Evolutionary conservation across 495 filamentous ascomycete genomes (phyloP).

Genomic region (Penicilliopsis zonata): DNA sequence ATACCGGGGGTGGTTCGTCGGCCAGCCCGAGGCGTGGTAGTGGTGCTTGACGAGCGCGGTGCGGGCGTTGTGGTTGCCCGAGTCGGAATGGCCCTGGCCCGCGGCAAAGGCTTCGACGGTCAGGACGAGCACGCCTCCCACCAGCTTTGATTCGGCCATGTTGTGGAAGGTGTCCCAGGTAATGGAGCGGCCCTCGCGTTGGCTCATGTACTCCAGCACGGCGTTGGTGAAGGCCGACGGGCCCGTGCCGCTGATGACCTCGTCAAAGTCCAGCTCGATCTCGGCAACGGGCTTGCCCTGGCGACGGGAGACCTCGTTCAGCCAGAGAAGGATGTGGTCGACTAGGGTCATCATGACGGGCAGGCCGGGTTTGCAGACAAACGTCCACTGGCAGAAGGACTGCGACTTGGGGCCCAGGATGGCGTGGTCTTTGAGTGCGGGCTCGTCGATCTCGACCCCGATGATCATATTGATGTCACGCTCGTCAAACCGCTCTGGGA

Average conservation of each 20-base stretch:
- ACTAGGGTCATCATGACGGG: constrained; percentile 51
- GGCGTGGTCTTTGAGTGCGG: constrained; percentile 44
- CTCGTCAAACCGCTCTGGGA: constrained; percentile 27
- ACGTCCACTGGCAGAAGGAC: constrained; percentile 61
- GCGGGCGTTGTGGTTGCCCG: constrained; percentile 46
- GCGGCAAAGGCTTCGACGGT: constrained; percentile 53
- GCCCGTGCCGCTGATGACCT: constrained; percentile 55
- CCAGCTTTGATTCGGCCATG: constrained; percentile 41
- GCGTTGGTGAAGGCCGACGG: constrained; percentile 53
- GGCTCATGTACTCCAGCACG: constrained; percentile 46
- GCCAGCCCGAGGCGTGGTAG: constrained; percentile 55
- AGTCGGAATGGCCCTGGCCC: constrained; percentile 53
- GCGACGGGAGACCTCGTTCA: constrained; percentile 38
- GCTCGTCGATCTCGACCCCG: constrained; percentile 54
- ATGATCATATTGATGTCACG: constrained; percentile 48
- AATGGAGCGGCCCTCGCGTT: constrained; percentile 18
- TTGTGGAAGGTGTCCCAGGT: constrained; percentile 47
- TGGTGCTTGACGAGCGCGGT: constrained; percentile 49
- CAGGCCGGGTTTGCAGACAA: constrained; percentile 47
- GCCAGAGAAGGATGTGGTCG: constrained; percentile 47
- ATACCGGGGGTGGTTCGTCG: constrained; percentile 41
- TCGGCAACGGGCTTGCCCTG: constrained; percentile 40
- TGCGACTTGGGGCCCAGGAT: constrained; percentile 49
- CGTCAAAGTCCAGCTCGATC: constrained; percentile 50
- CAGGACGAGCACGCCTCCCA: constrained; percentile 45